A percentile compares a stretch with the other conserved stretches of the same genome.
phyloP scores from a whole-genome alignment of 192 early-diverging fungal genomes.

The Entophlyctis luteolus region DNA sequence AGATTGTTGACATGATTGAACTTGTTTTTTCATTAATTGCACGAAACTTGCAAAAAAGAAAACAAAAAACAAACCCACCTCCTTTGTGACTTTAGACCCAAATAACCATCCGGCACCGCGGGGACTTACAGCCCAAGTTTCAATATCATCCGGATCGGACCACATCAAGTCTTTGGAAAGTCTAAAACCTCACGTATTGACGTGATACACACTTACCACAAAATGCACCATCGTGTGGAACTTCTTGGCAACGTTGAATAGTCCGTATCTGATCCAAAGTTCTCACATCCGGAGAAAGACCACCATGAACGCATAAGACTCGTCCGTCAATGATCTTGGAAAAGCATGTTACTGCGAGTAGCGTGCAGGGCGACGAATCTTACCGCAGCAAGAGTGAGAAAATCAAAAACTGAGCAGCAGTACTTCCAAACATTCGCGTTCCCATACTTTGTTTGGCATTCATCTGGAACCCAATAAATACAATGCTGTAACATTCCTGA shows the following conservation, averaged over 20 bases:
- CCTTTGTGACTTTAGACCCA: conserved; percentile 88
- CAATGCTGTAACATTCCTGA: background rate
- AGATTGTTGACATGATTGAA: conserved; percentile 93
- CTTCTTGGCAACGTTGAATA: conserved; percentile 91
- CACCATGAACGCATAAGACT: conserved; percentile 91
- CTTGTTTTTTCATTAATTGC: conserved; percentile 30
- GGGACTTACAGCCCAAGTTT: conserved; percentile 85
- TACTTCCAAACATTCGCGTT: conserved; percentile 95
- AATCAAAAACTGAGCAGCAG: conserved; percentile 91
- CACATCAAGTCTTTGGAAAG: conserved; percentile 80
- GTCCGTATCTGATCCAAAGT: conserved; percentile 91
- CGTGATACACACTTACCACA: conserved; percentile 53
- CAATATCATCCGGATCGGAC: conserved; percentile 94
- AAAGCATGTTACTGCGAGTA: background rate
- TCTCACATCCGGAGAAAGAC: conserved; percentile 86
- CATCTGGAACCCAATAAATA: conserved; percentile 52
- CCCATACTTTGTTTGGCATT: conserved; percentile 91
- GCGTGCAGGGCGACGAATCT: conserved; percentile 19
- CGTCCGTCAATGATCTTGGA: conserved; percentile 84
- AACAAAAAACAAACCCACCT: conserved; percentile 47
- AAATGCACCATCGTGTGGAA: conserved; percentile 91
- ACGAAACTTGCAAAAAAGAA: background rate
- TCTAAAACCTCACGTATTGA: background rate
- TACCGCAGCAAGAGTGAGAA: conserved; percentile 85
- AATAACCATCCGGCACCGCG: conserved; percentile 96